Evolutionary conservation across 768 basidiomycete species (phyloP), one percentile per base, ranked within the genome.

Genomic region (Rhodotorula toruloides): DNA sequence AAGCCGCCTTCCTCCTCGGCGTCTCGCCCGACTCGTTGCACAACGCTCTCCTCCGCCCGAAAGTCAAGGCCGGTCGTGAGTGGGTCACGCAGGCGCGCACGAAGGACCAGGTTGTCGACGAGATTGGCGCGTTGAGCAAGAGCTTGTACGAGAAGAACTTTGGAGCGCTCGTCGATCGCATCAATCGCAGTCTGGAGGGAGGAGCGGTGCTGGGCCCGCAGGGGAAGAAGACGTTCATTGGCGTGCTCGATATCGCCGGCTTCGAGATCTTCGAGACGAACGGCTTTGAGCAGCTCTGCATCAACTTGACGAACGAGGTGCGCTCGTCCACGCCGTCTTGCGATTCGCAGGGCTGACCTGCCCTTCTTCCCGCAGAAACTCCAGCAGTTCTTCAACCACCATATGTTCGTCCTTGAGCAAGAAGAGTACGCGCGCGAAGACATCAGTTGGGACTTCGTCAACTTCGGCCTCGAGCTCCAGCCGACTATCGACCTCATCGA

Each of bases 391-490:
- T 92, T 92, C 84, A 99, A 98, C 74, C 91, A 98, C 78, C 96
- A 98, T 77, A 98, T 98, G 96, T 98, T 99, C 78, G 91, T 96
- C 44, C 85, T 98, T 40, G 96, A 99, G 80, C 96, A 99, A 76
- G 96, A 99, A 76, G 96, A 99, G 77, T 98, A 99, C 78, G 83
- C 90, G 25, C 84, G 96, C 27, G 96, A 99, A 77, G 87, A 87
- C 27, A 99, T 99, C 77, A 86, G 92, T 61, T 99, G 96, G 96
- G 87, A 93, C 75, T 96, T 93, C 74, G 87, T 93, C 78, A 97
- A 98, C 78, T 99, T 99, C 76, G 96, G 94, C 22, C 82, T 96
- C 48, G 94, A 99, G 77, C 80, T 99, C 11, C 94, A 99, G 76
- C 96, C 96, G 2, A 98, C 96, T 7, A 98, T 99, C 76, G 94